These are phyloP conservation scores for Hypoxylon sp. DNA, from an alignment of 2,329 filamentous ascomycete genomes.

Conservation along the genomic window DNA sequence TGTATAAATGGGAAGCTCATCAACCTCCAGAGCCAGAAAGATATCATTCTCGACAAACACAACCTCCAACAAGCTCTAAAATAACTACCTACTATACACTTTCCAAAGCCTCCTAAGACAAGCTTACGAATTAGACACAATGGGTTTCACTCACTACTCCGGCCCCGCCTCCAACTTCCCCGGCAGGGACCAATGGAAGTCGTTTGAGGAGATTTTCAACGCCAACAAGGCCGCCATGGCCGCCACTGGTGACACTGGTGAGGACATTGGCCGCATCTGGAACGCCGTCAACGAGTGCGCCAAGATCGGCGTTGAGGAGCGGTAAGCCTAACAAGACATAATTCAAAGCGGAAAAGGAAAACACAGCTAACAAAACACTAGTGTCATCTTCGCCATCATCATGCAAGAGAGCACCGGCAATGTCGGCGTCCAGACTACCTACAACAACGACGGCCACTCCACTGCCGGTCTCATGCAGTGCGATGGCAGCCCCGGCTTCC, in stretches of 20 bases:
- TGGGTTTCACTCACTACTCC: slow-evolving; percentile 40
- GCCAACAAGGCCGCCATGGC: slow-evolving; percentile 52
- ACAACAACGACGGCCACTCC: slow-evolving; percentile 50
- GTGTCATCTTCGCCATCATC: slow-evolving; percentile 57
- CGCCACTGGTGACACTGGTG: slow-evolving; percentile 49
- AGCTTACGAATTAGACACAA: slow-evolving; percentile 28
- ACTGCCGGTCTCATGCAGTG: slow-evolving; percentile 58
- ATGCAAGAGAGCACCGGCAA: slow-evolving; percentile 58
- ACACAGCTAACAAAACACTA: slow-evolving; percentile 20
- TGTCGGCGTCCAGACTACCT: slow-evolving; percentile 54
- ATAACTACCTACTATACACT: neutral
- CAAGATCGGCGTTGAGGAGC: slow-evolving; percentile 52
- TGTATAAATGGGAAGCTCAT: slow-evolving; percentile 27
- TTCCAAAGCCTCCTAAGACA: slow-evolving; percentile 4
- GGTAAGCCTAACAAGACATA: slow-evolving; percentile 20
- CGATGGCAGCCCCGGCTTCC: slow-evolving; percentile 53
- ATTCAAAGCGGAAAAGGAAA: neutral
- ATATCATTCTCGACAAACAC: slow-evolving; percentile 25
- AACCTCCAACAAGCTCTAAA: slow-evolving; percentile 22
- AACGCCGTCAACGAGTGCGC: slow-evolving; percentile 50
- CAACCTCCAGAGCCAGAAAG: slow-evolving; percentile 8
- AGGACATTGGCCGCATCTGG: slow-evolving; percentile 53
- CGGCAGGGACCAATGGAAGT: slow-evolving; percentile 50
- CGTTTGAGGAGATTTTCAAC: slow-evolving; percentile 54
- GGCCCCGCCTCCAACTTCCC: slow-evolving; percentile 52